Percentiles rank a stretch among this genome's conserved stretches.
These are phyloP conservation scores for Solanum acaule DNA, from an alignment of 257 asterid genomes.

Conservation along the genomic window DNA sequence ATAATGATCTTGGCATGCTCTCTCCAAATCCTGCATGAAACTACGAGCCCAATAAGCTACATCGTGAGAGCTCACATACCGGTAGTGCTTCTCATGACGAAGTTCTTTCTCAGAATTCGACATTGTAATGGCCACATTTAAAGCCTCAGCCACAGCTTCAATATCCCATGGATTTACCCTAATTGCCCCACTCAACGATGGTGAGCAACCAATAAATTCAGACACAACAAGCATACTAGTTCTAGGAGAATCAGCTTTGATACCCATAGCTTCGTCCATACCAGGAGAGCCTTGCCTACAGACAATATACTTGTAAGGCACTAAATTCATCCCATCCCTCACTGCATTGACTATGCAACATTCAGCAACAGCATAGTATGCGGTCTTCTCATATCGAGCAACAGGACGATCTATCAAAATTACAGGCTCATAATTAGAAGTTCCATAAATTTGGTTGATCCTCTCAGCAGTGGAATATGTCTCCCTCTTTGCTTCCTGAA, in stretches of 20 bases:
- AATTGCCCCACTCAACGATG: conserved; percentile 84
- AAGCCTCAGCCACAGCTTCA: conserved; percentile 82
- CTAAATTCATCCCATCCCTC: conserved; percentile 95
- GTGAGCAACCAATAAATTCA: conserved; percentile 92
- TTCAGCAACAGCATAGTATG: conserved; percentile 82
- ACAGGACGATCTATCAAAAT: conserved; percentile 66
- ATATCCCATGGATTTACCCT: conserved; percentile 95
- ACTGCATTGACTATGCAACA: conserved; percentile 94
- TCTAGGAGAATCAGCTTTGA: conserved; percentile 31
- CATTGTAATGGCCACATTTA: conserved; percentile 51
- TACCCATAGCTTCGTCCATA: conserved; percentile 40
- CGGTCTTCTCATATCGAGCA: conserved; percentile 77
- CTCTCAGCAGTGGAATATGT: conserved; percentile 56
- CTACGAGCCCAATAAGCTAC: conserved; percentile 89
- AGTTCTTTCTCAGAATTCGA: conserved; percentile 60
- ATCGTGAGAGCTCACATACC: conserved; percentile 83
- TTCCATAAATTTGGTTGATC: conserved; percentile 55
- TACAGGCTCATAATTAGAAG: conserved; percentile 51
- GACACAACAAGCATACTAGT: conserved; percentile 88
- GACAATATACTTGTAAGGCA: conserved; percentile 74
- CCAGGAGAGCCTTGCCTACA: conserved; percentile 74
- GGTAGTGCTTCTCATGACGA: conserved; percentile 84
- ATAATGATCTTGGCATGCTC: conserved; percentile 79
- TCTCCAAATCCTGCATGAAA: conserved; percentile 75
- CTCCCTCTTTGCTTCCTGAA: conserved; percentile 72